Evolutionary conservation across 2,329 filamentous ascomycete genomes (phyloP).

Genomic region (Sarocladiaceae sp.): DNA sequence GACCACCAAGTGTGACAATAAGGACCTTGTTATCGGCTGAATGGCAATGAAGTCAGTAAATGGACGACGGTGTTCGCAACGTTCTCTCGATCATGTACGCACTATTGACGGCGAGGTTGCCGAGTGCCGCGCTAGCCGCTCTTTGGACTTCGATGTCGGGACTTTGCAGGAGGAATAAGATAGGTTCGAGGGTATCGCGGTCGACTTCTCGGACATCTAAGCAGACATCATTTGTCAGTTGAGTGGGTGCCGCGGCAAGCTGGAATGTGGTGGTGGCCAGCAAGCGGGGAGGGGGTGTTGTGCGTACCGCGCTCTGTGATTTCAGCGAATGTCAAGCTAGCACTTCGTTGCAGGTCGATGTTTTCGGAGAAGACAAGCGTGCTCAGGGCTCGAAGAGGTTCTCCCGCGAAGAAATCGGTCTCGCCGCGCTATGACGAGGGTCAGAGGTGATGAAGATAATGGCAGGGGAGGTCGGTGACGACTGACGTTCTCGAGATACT

Average conservation of each 20-base stretch:
- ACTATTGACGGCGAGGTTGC: slow-evolving; percentile 97
- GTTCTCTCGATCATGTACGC: slow-evolving; percentile 27
- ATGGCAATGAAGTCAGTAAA: slow-evolving; percentile 33
- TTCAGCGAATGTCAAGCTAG: slow-evolving; percentile 96
- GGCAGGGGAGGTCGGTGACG: slow-evolving; percentile 6
- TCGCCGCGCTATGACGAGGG: slow-evolving; percentile 65
- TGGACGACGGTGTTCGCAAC: background rate
- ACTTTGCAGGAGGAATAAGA: slow-evolving; percentile 90
- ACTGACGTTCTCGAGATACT: slow-evolving; percentile 92
- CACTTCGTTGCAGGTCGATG: slow-evolving; percentile 93
- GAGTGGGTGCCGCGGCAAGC: no score
- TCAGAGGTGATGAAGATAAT: background rate
- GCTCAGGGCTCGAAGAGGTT: slow-evolving; percentile 86
- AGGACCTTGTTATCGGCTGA: slow-evolving; percentile 94
- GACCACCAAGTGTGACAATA: slow-evolving; percentile 86
- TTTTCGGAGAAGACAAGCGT: slow-evolving; percentile 98
- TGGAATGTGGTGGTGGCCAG: background rate
- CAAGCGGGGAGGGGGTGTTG: slow-evolving; percentile 9
- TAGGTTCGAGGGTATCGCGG: slow-evolving; percentile 89
- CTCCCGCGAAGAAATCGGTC: slow-evolving; percentile 96
- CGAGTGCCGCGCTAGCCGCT: slow-evolving; percentile 89
- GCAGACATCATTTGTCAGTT: slow-evolving; percentile 11
- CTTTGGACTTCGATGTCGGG: slow-evolving; percentile 95
- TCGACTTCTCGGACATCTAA: slow-evolving; percentile 95
- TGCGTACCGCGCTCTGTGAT: slow-evolving; percentile 90